These are phyloP conservation scores for Holtermanniella nyarrowii DNA, from an alignment of 768 basidiomycete species.

Conservation along the genomic window DNA sequence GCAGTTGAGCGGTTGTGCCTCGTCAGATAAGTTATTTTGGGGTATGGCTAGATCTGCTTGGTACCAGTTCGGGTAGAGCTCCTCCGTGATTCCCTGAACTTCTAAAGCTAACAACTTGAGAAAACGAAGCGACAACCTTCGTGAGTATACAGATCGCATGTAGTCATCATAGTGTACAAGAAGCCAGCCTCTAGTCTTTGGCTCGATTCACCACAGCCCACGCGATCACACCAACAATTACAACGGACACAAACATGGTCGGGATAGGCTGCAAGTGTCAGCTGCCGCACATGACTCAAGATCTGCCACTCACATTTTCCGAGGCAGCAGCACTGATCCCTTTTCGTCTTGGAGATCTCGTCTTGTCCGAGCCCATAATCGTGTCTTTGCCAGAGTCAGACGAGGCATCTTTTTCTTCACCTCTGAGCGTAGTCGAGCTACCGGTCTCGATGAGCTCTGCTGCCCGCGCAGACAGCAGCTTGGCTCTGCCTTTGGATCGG, in stretches of 20 bases:
- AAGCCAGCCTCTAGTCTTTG: not conserved
- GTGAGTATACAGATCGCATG: too few species aligned
- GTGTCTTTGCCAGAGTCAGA: not conserved
- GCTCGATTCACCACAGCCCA: not conserved
- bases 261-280: slow-evolving; percentile 15
- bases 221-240: slow-evolving; percentile 15
- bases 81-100: too few species aligned
- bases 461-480: slow-evolving; percentile 1
- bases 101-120: too few species aligned
- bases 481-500: not conserved
- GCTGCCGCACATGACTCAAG: not conserved
- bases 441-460: not conserved
- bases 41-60: not conserved
- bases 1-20: not conserved
- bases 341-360: slow-evolving; percentile 2
- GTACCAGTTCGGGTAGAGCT: too few species aligned
- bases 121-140: too few species aligned
- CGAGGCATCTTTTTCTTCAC: slow-evolving; percentile 7
- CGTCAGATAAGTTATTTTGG: not conserved
- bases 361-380: slow-evolving; percentile 19
- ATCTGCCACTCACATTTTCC: not conserved
- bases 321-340: not conserved
- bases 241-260: slow-evolving; percentile 24
- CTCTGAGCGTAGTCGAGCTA: slow-evolving; percentile 5
- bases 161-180: not conserved